phyloP scores from a whole-genome alignment of 176 grass and related monocot species.

The Hsuehochloa calcarea region DNA sequence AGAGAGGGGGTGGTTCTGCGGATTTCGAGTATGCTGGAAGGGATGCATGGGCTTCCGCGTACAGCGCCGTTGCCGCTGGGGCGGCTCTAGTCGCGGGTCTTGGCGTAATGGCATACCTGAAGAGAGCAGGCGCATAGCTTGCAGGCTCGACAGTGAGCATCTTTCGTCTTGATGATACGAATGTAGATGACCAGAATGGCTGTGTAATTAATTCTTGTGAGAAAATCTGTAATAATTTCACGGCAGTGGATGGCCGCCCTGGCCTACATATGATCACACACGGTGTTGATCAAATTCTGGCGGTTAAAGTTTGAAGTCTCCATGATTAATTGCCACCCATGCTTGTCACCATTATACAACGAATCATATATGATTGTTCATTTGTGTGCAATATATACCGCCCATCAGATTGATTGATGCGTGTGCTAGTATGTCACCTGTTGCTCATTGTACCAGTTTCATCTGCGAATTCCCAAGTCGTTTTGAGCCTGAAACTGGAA shows the following conservation, averaged over 20 bases:
- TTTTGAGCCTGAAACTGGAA: not conserved
- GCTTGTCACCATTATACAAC: constrained; percentile 2
- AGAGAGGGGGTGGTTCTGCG: constrained; percentile 35
- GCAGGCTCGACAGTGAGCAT: not conserved
- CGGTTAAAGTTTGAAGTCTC: not conserved
- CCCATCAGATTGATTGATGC: not conserved
- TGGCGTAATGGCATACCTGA: constrained; percentile 94
- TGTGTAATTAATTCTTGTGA: constrained; percentile 48
- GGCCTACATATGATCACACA: constrained; percentile 6
- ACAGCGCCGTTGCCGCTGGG: constrained; percentile 71
- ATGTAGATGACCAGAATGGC: constrained; percentile 14
- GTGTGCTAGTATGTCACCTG: not conserved
- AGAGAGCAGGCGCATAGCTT: constrained; percentile 45
- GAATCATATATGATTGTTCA: not conserved
- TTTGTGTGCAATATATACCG: not conserved
- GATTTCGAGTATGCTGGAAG: constrained; percentile 66
- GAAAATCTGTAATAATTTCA: constrained; percentile 45
- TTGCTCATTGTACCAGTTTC: not conserved
- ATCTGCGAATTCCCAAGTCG: not conserved
- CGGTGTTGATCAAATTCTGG: constrained; percentile 30
- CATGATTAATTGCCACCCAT: not conserved
- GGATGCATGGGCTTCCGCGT: constrained; percentile 82
- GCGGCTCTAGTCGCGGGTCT: constrained; percentile 85
- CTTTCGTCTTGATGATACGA: constrained; percentile 26
- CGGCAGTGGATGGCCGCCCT: constrained; percentile 1